These are phyloP conservation scores for Citrus sp. DNA, from an alignment of 345 rosid genomes.

Conservation along the genomic window DNA sequence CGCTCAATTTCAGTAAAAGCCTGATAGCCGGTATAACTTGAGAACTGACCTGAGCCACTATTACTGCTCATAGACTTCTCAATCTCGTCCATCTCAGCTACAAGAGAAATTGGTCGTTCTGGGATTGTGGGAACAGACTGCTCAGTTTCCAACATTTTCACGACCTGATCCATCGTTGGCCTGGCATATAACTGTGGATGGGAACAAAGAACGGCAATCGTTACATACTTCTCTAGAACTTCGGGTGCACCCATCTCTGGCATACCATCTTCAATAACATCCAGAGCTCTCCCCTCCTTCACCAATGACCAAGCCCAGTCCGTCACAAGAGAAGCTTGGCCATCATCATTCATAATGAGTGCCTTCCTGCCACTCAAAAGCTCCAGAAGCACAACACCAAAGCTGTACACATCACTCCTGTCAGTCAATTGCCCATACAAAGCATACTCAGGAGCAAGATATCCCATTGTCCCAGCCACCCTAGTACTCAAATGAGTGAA, in stretches of 20 bases:
- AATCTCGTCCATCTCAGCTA: slow-evolving; percentile 66
- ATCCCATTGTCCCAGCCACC: slow-evolving; percentile 92
- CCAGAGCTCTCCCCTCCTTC: slow-evolving; percentile 46
- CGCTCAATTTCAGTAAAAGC: slow-evolving; percentile 40
- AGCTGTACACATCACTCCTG: slow-evolving; percentile 89
- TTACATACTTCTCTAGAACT: slow-evolving; percentile 75
- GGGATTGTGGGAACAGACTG: slow-evolving; percentile 67
- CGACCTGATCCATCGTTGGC: slow-evolving; percentile 95
- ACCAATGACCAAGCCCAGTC: slow-evolving; percentile 97
- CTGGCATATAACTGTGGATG: slow-evolving; percentile 85
- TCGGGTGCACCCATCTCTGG: slow-evolving; percentile 56
- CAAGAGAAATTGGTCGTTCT: slow-evolving; percentile 71
- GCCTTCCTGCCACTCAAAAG: slow-evolving; percentile 87
- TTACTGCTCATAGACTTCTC: slow-evolving; percentile 59
- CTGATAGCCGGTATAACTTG: slow-evolving; percentile 59
- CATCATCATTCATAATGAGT: slow-evolving; percentile 39
- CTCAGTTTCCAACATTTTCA: slow-evolving; percentile 87
- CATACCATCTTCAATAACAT: slow-evolving; percentile 75
- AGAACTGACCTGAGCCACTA: slow-evolving; percentile 61
- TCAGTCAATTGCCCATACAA: slow-evolving; percentile 83
- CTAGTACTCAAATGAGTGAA: slow-evolving; percentile 85
- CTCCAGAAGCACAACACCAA: slow-evolving; percentile 87
- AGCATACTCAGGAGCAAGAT: slow-evolving; percentile 95
- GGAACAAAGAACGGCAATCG: slow-evolving; percentile 78
- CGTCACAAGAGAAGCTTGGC: slow-evolving; percentile 61